Percentiles rank a stretch among this genome's conserved stretches.
Evolutionary conservation across 306 rosid species (phyloP).

Genomic region (Luffa aegyptiaca): DNA sequence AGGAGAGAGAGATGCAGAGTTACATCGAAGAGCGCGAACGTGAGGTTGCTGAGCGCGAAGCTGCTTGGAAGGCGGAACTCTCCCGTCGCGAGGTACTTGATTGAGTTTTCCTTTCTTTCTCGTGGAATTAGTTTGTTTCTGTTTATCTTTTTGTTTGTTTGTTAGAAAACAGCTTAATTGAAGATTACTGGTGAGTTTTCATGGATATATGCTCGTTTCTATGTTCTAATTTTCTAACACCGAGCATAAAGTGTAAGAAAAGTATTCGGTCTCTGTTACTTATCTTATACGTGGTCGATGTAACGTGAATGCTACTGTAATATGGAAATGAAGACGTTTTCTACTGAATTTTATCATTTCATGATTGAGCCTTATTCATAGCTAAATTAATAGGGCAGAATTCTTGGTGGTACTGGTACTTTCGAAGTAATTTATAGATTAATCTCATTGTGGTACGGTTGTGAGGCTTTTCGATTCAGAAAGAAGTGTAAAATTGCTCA

Average conservation of each 20-base stretch:
- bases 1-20: conserved; percentile 99
- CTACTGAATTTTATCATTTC: not conserved
- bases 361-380: not conserved
- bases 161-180: not conserved
- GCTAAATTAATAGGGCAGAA: not conserved
- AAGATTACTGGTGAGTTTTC: not conserved
- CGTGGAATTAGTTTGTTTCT: not conserved
- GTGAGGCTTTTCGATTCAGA: not conserved
- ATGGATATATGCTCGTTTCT: not conserved
- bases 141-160: not conserved
- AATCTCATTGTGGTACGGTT: not conserved
- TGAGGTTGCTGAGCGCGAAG: conserved; percentile 98
- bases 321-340: not conserved
- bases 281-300: not conserved
- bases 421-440: not conserved
- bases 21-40: conserved; percentile 96
- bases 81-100: conserved; percentile 87
- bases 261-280: not conserved
- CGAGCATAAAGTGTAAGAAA: not conserved
- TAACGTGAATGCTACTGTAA: not conserved
- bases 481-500: not conserved
- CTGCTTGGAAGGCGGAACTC: conserved; percentile 99
- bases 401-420: not conserved
- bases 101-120: conserved; percentile 14
- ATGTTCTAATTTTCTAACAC: not conserved